A percentile compares a stretch with the other conserved stretches of the same genome.
Evolutionary conservation across 1,139 yeast genomes (phyloP).

Genomic region (Geotrichum reessii): DNA sequence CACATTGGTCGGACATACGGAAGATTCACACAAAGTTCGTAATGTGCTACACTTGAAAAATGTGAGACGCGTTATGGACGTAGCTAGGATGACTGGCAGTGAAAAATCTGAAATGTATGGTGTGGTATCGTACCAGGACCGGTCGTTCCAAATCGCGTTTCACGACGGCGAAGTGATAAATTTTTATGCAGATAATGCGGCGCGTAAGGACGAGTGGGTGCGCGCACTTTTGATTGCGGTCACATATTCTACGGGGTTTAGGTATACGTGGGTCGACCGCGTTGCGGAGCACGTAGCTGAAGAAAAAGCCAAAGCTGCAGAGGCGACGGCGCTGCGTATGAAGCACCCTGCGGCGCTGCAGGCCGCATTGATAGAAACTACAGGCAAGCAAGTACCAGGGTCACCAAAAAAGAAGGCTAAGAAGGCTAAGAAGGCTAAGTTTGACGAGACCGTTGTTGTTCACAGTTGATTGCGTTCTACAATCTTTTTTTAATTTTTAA

Average conservation of each 20-base stretch:
- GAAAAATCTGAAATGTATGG: slow-evolving; percentile 26
- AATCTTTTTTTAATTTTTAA: background rate
- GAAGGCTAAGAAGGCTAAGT: slow-evolving; percentile 6
- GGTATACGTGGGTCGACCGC: slow-evolving; percentile 33
- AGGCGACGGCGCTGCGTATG: slow-evolving; percentile 9
- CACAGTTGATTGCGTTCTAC: background rate
- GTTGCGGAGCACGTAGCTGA: slow-evolving; percentile 23
- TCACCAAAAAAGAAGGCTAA: slow-evolving; percentile 5
- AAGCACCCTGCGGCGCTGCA: slow-evolving; percentile 8
- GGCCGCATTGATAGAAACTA: background rate
- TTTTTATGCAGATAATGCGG: slow-evolving; percentile 56
- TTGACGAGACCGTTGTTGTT: slow-evolving; percentile 3
- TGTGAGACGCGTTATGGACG: slow-evolving; percentile 40
- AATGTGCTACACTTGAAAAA: slow-evolving; percentile 53
- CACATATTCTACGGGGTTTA: slow-evolving; percentile 30
- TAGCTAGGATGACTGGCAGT: slow-evolving; percentile 26
- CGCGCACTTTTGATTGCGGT: slow-evolving; percentile 30
- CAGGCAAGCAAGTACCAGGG: background rate
- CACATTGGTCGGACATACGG: slow-evolving; percentile 60
- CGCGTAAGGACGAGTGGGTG: slow-evolving; percentile 53
- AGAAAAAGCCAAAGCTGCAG: slow-evolving; percentile 12
- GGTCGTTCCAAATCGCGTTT: slow-evolving; percentile 52
- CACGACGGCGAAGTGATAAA: slow-evolving; percentile 60
- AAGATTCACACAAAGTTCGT: slow-evolving; percentile 54
- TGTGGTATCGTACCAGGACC: slow-evolving; percentile 33